phyloP scores from a whole-genome alignment of 2,329 filamentous ascomycete species.

The Lachnellula subtilissima region DNA sequence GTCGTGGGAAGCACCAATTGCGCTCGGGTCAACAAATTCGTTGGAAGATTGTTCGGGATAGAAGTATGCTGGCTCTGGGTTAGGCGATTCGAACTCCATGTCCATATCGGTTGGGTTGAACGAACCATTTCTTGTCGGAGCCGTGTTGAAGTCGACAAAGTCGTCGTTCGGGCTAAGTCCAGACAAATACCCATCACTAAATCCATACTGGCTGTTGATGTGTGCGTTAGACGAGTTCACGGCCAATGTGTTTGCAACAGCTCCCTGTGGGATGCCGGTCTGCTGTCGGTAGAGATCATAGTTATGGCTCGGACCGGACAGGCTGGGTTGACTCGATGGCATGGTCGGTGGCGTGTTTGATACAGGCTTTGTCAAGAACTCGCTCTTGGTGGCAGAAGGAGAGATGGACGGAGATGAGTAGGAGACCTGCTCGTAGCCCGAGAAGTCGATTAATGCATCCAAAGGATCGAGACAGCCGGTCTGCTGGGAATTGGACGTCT shows the following conservation, averaged over 20 bases:
- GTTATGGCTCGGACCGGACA: slow-evolving; percentile 84
- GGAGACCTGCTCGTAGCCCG: slow-evolving; percentile 56
- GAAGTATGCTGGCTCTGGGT: slow-evolving; percentile 58
- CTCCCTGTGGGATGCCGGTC: slow-evolving; percentile 84
- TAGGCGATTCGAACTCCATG: slow-evolving; percentile 59
- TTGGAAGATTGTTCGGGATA: slow-evolving; percentile 42
- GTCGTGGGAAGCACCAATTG: slow-evolving; percentile 60
- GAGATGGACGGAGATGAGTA: slow-evolving; percentile 59
- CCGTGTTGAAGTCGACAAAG: slow-evolving; percentile 68
- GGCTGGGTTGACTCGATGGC: slow-evolving; percentile 51
- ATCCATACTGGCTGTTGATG: slow-evolving; percentile 44
- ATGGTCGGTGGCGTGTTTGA: slow-evolving; percentile 50
- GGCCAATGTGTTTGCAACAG: slow-evolving; percentile 72
- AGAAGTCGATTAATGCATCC: slow-evolving; percentile 56
- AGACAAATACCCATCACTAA: slow-evolving; percentile 39
- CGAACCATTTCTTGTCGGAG: slow-evolving; percentile 52
- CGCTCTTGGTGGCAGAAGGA: slow-evolving; percentile 48
- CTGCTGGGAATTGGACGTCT: slow-evolving; percentile 24
- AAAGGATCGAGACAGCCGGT: slow-evolving; percentile 33
- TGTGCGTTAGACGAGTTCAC: slow-evolving; percentile 60
- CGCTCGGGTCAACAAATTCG: slow-evolving; percentile 69
- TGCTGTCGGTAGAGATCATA: slow-evolving; percentile 95
- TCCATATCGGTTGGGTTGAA: slow-evolving; percentile 62
- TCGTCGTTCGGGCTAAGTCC: slow-evolving; percentile 58
- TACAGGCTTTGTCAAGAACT: slow-evolving; percentile 46